Evolutionary conservation across 2,329 filamentous ascomycete genomes (phyloP).

Genomic region (Microsporum audouinii): DNA sequence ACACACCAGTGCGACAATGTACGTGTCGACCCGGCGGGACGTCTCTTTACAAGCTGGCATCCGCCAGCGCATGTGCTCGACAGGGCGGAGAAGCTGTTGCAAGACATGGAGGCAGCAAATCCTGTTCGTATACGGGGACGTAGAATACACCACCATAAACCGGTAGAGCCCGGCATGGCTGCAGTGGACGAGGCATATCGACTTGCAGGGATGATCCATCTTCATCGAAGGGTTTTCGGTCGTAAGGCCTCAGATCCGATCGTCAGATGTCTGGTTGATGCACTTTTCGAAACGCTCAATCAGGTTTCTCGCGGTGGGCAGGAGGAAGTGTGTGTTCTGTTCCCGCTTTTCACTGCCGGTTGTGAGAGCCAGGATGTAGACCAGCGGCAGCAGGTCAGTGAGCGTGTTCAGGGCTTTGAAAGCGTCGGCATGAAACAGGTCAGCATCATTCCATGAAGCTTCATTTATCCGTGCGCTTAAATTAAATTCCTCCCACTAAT

Average conservation of each 20-base stretch:
- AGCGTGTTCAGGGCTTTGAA: constrained; percentile 56
- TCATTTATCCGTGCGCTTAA: background rate
- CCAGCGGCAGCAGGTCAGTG: constrained; percentile 51
- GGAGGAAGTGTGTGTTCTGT: constrained; percentile 63
- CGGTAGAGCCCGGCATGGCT: constrained; percentile 40
- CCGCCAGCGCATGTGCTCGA: constrained; percentile 45
- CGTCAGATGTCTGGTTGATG: constrained; percentile 52
- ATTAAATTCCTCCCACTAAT: background rate
- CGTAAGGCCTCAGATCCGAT: constrained; percentile 45
- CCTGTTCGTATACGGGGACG: constrained; percentile 26
- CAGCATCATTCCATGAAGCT: constrained; percentile 21
- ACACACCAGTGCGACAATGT: constrained; percentile 52
- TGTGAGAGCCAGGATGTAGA: constrained; percentile 53
- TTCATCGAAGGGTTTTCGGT: constrained; percentile 61
- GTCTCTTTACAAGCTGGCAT: constrained; percentile 12
- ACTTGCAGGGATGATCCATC: constrained; percentile 64
- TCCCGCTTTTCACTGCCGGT: constrained; percentile 74
- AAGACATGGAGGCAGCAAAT: constrained; percentile 47
- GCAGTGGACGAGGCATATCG: constrained; percentile 71
- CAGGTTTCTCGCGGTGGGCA: constrained; percentile 55
- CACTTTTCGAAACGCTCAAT: constrained; percentile 52
- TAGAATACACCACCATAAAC: constrained; percentile 30
- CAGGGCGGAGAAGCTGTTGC: constrained; percentile 49
- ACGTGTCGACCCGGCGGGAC: background rate
- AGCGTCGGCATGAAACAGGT: constrained; percentile 67